Base-by-base conservation (phyloP, 305 asterid genomes). In the Euphrasia arctica region DNA sequence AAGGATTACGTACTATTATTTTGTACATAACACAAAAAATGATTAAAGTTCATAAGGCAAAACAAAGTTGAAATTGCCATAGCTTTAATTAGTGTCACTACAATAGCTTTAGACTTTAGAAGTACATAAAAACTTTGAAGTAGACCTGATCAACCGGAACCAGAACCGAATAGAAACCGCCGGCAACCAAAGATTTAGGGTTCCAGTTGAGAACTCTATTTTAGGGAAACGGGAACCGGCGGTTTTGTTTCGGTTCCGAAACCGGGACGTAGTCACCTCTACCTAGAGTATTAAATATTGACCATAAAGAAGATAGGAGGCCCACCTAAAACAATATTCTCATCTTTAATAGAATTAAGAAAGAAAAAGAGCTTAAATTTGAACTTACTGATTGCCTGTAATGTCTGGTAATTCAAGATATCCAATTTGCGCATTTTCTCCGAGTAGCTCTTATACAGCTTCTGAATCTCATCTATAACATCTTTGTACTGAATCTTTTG, bases 331-430 rank as follows among this genome's bases (percentile, higher is more conserved):
- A 48, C 4, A 48, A 14, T 48, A 48, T 12, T 48, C 54, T 11
- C 4, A 14, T 48, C 15, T 14, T 11, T 3, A 4, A 31, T 4
- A 31, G 34, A 4, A 42, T 42, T 2, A 11, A 12, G 0, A 12
- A 45, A 18, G 8, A 52, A 52, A 52, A 52, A 5, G 2, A 8
- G 5, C n/a, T 18, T 15, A 29, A 28, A 56, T 67, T 10, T 51
- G 10, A 41, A 77, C 91, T 89, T 80, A 92, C 97, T 89, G 74
- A 92, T 92, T 4, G 98, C 95, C 22, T 92, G 84, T 71, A 86
- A 54, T 43, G 88, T 89, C 73, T 92, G 98, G 82, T 85, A 87
- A 81, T 84, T 89, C 82, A 89, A 74, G 82, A 92, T 79, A 72
- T 92, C 97, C 80, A 92, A 68, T 75, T 85, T 92, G 18, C 78